A percentile compares a stretch with the other conserved stretches of the same genome.
Conservation (phyloP, 805 yeast genomes). For the Candida glaebosa region DNA sequence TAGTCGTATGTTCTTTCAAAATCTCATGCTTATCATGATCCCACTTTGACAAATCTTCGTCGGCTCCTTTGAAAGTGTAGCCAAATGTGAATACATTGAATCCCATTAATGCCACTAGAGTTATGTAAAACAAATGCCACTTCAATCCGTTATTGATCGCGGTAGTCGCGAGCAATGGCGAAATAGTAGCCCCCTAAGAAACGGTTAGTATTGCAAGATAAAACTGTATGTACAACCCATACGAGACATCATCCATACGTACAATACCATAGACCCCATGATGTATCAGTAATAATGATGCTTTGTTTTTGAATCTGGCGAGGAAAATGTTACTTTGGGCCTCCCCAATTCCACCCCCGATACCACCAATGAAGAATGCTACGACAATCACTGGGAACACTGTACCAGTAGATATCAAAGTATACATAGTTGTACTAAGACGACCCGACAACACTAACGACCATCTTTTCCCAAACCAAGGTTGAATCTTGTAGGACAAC, state of each 20-base stretch:
- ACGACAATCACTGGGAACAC: conserved; percentile 17
- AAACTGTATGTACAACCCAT: neutral
- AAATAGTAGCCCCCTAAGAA: conserved; percentile 19
- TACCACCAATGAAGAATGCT: conserved; percentile 22
- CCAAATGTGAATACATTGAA: conserved; percentile 9
- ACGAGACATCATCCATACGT: neutral
- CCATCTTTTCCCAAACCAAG: conserved; percentile 17
- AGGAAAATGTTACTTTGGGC: conserved; percentile 20
- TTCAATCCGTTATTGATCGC: conserved; percentile 16
- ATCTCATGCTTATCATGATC: conserved; percentile 9
- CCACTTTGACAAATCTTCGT: conserved; percentile 19
- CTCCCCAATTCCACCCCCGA: conserved; percentile 18
- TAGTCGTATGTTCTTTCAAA: neutral
- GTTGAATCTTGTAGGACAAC: conserved; percentile 21
- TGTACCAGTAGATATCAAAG: conserved; percentile 18
- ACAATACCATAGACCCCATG: conserved; percentile 21
- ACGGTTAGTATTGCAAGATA: too few relatives aligned
- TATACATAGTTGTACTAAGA: conserved; percentile 13
- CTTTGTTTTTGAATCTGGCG: conserved; percentile 14
- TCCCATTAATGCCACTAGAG: conserved; percentile 17
- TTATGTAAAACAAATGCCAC: conserved; percentile 21
- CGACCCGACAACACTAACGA: conserved; percentile 12
- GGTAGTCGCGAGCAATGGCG: conserved; percentile 23
- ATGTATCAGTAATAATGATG: conserved; percentile 15
- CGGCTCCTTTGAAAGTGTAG: conserved; percentile 15